Evolutionary conservation across 768 basidiomycete genomes (phyloP), one percentile per base, ranked within the genome.

Genomic region (Ramaria rubella): DNA sequence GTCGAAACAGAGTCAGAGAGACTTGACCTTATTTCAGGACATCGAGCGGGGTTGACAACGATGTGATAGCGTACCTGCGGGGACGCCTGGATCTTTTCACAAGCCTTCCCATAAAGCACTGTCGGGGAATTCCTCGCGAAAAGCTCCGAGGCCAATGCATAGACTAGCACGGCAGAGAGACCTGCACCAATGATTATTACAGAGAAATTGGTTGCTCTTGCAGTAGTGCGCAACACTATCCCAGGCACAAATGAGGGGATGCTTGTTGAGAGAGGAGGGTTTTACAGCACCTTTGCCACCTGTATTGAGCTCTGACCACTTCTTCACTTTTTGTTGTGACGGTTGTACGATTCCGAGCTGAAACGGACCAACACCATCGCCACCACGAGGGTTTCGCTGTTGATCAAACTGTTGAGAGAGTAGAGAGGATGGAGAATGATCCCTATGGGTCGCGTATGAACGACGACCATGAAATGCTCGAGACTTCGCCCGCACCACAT

Each of bases 81-180:
- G 2, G 80, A 82, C 1, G 66, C 65, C 58, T 76, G 74, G 55
- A 81, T 78, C 52, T 70, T 72, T 29, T 79, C 71, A 64, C 81
- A 81, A 24, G 79, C 76, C 36, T 79, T 75, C 40, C 79, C 80
- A 64, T 90, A 90, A 30, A 93, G 70, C 26, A 89, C 87, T 4
- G 90, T 90, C 5, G 90, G 87, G 26, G 89, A 91, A 67, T 93
- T 93, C 67, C 80, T 83, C n/a, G 90, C 90, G 68, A 91, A 90
- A 6, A 92, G 73, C 65, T 93, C 90, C 6, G 90, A 85, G 15
- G 86, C 85, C 30, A 92, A 76, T 21, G 87, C 87, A 65, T 91
- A 93, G 24, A 83, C 71, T 33, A 93, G 77, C 36, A 93, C 77
- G 6, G 80, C 79, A 29, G 88, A 87, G 24, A 93, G 73, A 17